phyloP scores from a whole-genome alignment of 2,329 filamentous ascomycete species.

The Cytospora leucostoma region DNA sequence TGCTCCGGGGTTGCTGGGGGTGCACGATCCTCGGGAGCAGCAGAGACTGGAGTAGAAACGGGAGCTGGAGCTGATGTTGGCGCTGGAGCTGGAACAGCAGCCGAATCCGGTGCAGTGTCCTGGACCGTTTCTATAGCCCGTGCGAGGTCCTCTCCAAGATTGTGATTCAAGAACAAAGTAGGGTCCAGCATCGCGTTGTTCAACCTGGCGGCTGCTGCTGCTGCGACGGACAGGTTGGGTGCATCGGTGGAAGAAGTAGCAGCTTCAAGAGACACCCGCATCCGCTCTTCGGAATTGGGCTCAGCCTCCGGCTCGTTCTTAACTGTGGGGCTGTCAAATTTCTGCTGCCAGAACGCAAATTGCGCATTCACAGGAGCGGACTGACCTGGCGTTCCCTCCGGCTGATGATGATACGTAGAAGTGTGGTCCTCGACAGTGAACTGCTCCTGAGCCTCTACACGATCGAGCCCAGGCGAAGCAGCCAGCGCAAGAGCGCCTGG shows the following conservation, averaged over 20 bases:
- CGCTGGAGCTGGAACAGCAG: conserved; percentile 22
- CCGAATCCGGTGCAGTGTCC: conserved; percentile 26
- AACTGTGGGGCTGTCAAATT: conserved; percentile 11
- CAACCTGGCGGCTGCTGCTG: conserved; percentile 57
- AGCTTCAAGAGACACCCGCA: conserved; percentile 47
- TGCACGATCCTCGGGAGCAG: conserved; percentile 13
- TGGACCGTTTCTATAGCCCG: conserved; percentile 26
- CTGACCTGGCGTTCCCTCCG: conserved; percentile 43
- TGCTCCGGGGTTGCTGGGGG: conserved; percentile 4
- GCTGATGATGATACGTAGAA: conserved; percentile 43
- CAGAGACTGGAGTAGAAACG: conserved; percentile 26
- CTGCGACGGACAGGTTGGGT: conserved; percentile 56
- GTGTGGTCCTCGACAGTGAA: conserved; percentile 60
- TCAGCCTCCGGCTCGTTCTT: conserved; percentile 33
- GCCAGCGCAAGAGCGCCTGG: conserved; percentile 10
- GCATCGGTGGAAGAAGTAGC: conserved; percentile 45
- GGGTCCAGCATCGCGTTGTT: conserved; percentile 58
- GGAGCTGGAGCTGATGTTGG: conserved; percentile 5
- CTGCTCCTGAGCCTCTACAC: conserved; percentile 59
- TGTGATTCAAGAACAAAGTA: conserved; percentile 38
- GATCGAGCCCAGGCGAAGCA: conserved; percentile 33
- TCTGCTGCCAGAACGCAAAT: background rate
- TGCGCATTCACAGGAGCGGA: background rate
- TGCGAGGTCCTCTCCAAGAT: conserved; percentile 21
- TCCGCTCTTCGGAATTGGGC: conserved; percentile 51